Conservation (phyloP, 139 green algal species). For the Diplosphaera chodatii region DNA sequence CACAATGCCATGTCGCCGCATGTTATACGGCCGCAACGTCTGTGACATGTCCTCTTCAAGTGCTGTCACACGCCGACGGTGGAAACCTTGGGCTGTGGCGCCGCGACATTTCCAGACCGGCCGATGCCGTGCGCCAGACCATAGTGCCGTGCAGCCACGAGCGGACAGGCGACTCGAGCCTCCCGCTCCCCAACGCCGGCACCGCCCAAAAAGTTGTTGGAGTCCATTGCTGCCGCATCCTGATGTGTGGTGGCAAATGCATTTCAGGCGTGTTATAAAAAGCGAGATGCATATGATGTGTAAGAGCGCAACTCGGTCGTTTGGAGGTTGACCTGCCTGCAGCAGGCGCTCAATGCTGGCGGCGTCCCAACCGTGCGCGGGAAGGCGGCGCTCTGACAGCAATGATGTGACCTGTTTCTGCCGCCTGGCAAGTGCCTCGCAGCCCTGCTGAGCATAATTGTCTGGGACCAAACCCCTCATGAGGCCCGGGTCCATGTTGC, state of each 20-base stretch:
- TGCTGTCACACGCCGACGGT: no score
- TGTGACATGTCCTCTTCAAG: no score
- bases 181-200: slow-evolving; percentile 93
- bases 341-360: slow-evolving; percentile 78
- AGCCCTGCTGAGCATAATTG: slow-evolving; percentile 70
- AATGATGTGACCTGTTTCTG: slow-evolving; percentile 63
- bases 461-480: slow-evolving; percentile 35
- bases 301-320: background rate
- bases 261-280: no score
- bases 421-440: slow-evolving; percentile 38
- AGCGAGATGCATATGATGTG: background rate
- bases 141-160: slow-evolving; percentile 74
- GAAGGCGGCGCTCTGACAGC: slow-evolving; percentile 67
- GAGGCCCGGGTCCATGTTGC: background rate
- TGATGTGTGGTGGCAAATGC: no score
- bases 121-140: slow-evolving; percentile 90
- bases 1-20: no score
- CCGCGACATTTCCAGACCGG: slow-evolving; percentile 79
- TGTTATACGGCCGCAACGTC: no score
- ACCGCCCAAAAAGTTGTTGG: slow-evolving; percentile 91
- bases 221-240: slow-evolving; percentile 89
- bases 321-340: slow-evolving; percentile 33
- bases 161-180: slow-evolving; percentile 63
- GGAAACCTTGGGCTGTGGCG: slow-evolving; percentile 90
- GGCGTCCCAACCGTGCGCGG: slow-evolving; percentile 78